Base-by-base conservation (phyloP, 2,329 filamentous ascomycete species). In the Epichloe hybrida region DNA sequence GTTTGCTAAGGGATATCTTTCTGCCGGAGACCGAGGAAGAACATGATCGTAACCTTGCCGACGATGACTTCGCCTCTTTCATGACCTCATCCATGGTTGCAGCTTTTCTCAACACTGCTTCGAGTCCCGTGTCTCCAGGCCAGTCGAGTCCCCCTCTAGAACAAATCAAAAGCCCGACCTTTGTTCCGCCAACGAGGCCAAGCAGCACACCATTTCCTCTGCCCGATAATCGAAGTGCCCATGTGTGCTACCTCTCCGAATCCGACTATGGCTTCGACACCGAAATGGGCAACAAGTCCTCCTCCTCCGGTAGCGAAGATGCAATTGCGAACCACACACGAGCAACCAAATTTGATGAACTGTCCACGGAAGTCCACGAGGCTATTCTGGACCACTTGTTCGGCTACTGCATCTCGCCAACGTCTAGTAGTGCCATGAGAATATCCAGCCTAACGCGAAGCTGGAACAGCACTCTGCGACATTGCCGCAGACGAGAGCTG, bases 361-460 rank as follows among this genome's bases (percentile, higher is more conserved):
- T 87, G 1, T 84, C 84, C 1, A 73, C 77, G 50, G 84, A 88
- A 62, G 84, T 88, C 12, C 83, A 86, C 61, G 83, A 86, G 58
- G 78, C 77, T 50, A 82, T 88, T 50, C 69, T 88, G 13, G 84
- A 88, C 61, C 77, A 85, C 56, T 67, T 87, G 2, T 86, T 87
- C 58, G 84, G 83, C 3, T 81, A 83, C 53, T 76, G 81, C 45
- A 76, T 81, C 40, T 82, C 83, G 0, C 71, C 81, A 5, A 72
- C 77, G 17, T 76, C 76, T 41, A 74, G 75, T 53, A 77, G 75
- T 58, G 72, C 75, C 47, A 70, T 77, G 45, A 71, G 73, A 53
- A 72, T 79, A 51, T 71, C 73, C 3, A 75, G 70, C 53, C 69
- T 76, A 9, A 72, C 75, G 45, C 75, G 75, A 52, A 78, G 76